Percentiles rank a stretch among this genome's conserved stretches.
Evolutionary conservation across 2,329 filamentous ascomycete genomes (phyloP).

Genomic region (Orbilia quercus): DNA sequence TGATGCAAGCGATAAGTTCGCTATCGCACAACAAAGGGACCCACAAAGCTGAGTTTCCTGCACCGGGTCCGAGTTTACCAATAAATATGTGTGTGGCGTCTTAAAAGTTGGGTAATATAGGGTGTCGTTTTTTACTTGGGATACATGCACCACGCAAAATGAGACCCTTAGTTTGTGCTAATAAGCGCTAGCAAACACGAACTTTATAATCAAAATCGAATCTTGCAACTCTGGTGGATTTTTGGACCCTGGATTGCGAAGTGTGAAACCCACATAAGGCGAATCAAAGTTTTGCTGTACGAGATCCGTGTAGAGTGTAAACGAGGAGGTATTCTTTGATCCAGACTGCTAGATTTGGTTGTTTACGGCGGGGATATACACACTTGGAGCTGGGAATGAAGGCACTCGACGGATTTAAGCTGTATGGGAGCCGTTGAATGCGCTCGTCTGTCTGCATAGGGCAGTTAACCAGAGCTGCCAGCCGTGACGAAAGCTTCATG

Average conservation of each 20-base stretch:
- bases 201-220: not conserved
- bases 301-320: too few species aligned
- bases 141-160: too few species aligned
- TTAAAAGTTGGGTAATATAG: too few species aligned
- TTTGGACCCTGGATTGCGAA: not conserved
- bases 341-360: not conserved
- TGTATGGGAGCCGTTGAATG: not conserved
- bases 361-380: constrained; percentile 21
- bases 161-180: too few species aligned
- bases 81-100: too few species aligned
- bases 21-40: too few species aligned
- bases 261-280: not conserved
- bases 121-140: too few species aligned
- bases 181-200: constrained; percentile 11
- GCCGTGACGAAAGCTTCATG: not conserved
- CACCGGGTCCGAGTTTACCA: too few species aligned
- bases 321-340: not conserved
- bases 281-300: not conserved
- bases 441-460: not conserved
- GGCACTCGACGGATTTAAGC: too few species aligned
- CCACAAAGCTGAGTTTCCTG: too few species aligned
- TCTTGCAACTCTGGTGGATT: not conserved
- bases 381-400: too few species aligned
- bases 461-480: not conserved
- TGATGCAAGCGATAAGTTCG: too few species aligned